Conservation (phyloP, 2,329 filamentous ascomycete genomes). For the Fusarium oxysporum region DNA sequence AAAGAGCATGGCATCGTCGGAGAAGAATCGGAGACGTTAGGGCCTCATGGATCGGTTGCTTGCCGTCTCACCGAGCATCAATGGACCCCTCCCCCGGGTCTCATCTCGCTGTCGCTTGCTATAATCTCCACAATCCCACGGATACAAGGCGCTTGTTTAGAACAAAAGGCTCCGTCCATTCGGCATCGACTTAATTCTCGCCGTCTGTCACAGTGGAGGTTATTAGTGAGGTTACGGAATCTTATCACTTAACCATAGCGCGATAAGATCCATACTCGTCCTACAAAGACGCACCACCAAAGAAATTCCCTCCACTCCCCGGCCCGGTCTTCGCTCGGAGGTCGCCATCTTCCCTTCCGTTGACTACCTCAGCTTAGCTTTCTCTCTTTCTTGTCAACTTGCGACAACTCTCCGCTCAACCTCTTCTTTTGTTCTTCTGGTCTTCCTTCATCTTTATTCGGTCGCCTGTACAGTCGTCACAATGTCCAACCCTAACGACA, state of each 20-base stretch:
- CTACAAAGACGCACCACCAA: slow-evolving; percentile 36
- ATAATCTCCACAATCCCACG: slow-evolving; percentile 26
- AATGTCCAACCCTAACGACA: slow-evolving; percentile 59
- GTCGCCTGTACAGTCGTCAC: slow-evolving; percentile 27
- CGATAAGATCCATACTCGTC: slow-evolving; percentile 40
- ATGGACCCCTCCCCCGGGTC: slow-evolving; percentile 32
- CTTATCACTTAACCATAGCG: slow-evolving; percentile 38
- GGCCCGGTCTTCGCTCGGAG: slow-evolving; percentile 46
- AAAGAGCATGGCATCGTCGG: slow-evolving; percentile 10
- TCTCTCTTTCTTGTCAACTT: slow-evolving; percentile 14
- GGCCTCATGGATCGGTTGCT: slow-evolving; percentile 9
- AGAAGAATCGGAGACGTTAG: slow-evolving; percentile 31
- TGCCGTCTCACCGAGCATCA: slow-evolving; percentile 33
- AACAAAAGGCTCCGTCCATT: slow-evolving; percentile 14
- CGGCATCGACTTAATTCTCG: slow-evolving; percentile 19
- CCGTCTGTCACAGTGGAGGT: slow-evolving; percentile 5
- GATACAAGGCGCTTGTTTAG: slow-evolving; percentile 8
- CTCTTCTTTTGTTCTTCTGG: slow-evolving; percentile 15
- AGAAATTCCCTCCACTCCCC: slow-evolving; percentile 46
- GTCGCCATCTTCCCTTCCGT: slow-evolving; percentile 40
- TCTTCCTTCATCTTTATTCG: slow-evolving; percentile 3
- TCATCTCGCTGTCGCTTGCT: slow-evolving; percentile 10
- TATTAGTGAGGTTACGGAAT: slow-evolving; percentile 19
- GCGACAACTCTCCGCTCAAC: slow-evolving; percentile 28
- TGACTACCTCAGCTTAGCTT: slow-evolving; percentile 7